These are phyloP conservation scores for Macaranga tanarius DNA, from an alignment of 441 rosid species.

Conservation along the genomic window DNA sequence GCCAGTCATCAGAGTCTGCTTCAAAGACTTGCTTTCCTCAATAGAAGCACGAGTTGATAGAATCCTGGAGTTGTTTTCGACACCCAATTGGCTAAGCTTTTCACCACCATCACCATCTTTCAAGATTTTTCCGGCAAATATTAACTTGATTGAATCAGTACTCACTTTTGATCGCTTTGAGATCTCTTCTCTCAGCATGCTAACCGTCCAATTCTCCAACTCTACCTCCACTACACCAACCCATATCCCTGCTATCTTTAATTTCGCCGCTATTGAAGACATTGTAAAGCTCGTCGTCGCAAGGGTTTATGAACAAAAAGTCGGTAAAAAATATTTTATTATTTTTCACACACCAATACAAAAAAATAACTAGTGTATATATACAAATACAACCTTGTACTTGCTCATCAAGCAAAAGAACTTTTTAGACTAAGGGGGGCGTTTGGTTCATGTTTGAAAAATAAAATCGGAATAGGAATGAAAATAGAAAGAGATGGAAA, in stretches of 20 bases:
- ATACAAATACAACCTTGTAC: no score
- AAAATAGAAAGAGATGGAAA: no score
- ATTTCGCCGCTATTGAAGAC: slow-evolving; percentile 54
- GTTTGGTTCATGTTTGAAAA: no score
- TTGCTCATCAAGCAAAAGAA: no score
- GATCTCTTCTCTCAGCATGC: slow-evolving; percentile 68
- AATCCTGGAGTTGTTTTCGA: slow-evolving; percentile 65
- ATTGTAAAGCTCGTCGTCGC: no score
- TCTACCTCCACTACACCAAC: slow-evolving; percentile 71
- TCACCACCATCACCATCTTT: slow-evolving; percentile 57
- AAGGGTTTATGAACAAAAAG: no score
- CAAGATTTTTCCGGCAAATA: slow-evolving; percentile 66
- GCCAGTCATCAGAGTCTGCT: slow-evolving; percentile 52
- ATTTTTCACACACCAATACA: no score
- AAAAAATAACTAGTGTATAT: no score
- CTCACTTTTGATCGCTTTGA: slow-evolving; percentile 55
- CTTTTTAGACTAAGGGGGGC: no score
- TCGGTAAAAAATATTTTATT: no score
- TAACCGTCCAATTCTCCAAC: slow-evolving; percentile 68
- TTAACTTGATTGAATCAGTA: slow-evolving; percentile 63
- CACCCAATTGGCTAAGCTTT: slow-evolving; percentile 54
- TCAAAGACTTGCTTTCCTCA: slow-evolving; percentile 62
- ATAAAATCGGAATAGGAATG: no score
- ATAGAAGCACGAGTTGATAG: slow-evolving; percentile 55
- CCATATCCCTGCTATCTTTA: slow-evolving; percentile 83